Evolutionary conservation across 2,329 filamentous ascomycete genomes (phyloP).

Genomic region (Diplocarpon rosae): DNA sequence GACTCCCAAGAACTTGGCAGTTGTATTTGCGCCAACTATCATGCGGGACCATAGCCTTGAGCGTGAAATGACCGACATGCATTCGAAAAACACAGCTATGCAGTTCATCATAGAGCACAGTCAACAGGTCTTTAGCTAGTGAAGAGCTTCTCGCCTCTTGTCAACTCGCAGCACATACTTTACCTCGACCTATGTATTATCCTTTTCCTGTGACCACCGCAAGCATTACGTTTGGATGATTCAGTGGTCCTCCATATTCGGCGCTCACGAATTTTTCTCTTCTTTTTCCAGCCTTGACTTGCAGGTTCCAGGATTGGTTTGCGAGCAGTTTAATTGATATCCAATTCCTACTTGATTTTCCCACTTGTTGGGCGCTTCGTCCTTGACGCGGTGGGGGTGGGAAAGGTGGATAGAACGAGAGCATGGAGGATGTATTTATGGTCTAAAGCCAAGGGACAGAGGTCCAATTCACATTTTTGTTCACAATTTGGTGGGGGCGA

Average conservation of each 20-base stretch:
- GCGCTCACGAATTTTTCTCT: neutral
- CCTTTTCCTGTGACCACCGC: neutral
- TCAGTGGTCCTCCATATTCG: conserved; percentile 3
- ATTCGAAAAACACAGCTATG: conserved; percentile 81
- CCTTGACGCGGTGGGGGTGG: neutral
- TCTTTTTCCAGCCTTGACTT: neutral
- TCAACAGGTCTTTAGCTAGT: conserved; percentile 57
- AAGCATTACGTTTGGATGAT: conserved; percentile 15
- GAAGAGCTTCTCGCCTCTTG: neutral
- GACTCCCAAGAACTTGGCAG: conserved; percentile 90
- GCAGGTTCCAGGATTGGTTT: neutral
- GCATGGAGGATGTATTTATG: conserved; percentile 1
- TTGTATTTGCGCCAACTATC: conserved; percentile 95
- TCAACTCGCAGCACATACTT: conserved; percentile 1
- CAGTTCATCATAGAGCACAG: conserved; percentile 91
- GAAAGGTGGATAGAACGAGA: neutral
- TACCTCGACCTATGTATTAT: conserved; percentile 10
- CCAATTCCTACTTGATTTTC: conserved; percentile 5
- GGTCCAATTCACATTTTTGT: conserved; percentile 12
- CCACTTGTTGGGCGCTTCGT: neutral
- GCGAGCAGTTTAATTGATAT: conserved; percentile 15
- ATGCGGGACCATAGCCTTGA: conserved; percentile 86
- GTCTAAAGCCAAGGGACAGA: neutral
- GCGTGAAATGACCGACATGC: conserved; percentile 92
- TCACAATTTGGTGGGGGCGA: conserved; percentile 1